These are phyloP conservation scores for Diplodia sapinea DNA, from an alignment of 2,329 filamentous ascomycete genomes.

Conservation along the genomic window DNA sequence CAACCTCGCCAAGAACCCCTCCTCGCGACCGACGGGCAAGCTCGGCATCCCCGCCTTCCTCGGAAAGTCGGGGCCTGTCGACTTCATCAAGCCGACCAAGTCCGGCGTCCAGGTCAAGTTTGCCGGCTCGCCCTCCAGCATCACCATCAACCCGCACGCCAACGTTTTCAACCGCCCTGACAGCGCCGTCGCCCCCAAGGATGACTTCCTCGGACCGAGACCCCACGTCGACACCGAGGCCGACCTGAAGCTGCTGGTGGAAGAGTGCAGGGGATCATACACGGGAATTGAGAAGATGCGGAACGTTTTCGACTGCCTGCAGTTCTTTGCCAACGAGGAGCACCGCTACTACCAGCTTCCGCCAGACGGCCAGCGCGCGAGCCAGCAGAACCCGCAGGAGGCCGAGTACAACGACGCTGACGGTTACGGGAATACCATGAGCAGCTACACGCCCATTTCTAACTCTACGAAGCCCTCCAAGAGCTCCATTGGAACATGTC, in stretches of 20 bases:
- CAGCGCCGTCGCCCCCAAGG: conserved; percentile 57
- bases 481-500: conserved; percentile 55
- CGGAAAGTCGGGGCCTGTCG: conserved; percentile 49
- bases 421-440: conserved; percentile 49
- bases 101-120: conserved; percentile 52
- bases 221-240: conserved; percentile 61
- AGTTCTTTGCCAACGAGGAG: conserved; percentile 57
- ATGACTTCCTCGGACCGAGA: conserved; percentile 59
- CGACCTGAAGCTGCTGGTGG: conserved; percentile 58
- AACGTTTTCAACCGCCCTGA: conserved; percentile 62
- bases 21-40: conserved; percentile 48
- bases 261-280: conserved; percentile 60
- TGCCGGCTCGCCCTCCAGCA: conserved; percentile 47
- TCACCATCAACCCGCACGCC: conserved; percentile 58
- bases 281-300: conserved; percentile 61
- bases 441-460: conserved; percentile 46
- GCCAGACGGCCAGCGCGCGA: conserved; percentile 47
- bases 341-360: conserved; percentile 59
- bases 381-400: conserved; percentile 49
- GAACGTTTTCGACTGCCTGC: conserved; percentile 59
- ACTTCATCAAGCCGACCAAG: conserved; percentile 50
- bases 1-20: conserved; percentile 50
- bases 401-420: conserved; percentile 53
- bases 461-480: conserved; percentile 48
- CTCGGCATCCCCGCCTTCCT: conserved; percentile 51